Base-by-base conservation (phyloP, 768 basidiomycete genomes). In the Phanerochaete sordida region DNA sequence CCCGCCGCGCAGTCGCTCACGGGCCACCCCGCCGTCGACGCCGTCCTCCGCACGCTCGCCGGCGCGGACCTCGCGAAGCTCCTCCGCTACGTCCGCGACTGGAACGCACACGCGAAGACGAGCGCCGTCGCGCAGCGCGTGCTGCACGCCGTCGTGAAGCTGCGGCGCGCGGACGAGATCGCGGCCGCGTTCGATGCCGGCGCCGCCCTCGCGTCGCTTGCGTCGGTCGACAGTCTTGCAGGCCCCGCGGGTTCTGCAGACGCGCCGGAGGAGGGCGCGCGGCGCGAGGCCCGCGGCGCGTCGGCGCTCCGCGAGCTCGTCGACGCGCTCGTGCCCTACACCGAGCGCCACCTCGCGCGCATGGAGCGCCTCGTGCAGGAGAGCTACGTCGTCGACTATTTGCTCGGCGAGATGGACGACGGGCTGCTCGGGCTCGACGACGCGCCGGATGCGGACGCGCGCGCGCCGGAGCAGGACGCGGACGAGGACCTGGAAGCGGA, bases 41-140 rank as follows among this genome's bases (percentile, higher is more conserved):
- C 86, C 64, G 90, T 97, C 47, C 78, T 99, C 64, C 81, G 83
- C 57, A 85, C 84, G 0, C 81, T 99, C 13, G 74, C 81, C 0
- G 79, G 83, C 3, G 71, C 84, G 15, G 95, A 98, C 64, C 83
- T 98, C 27, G 87, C 86, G 6, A 86, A 86, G 58, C 80, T 99
- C 35, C 77, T 98, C 56, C 82, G 83, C 19, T 95, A 91, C 72
- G 81, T 93, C 46, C 82, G 91, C 48, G 87, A 90, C 65, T 99
- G 97, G 97, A 99, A 98, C 73, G 86, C 95, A n/a, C 88, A 87
- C 62, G 90, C 91, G n/a, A 87, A 87, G 69, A 94, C 91, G 23
- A 90, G 90, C 62, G 79, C 76, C 19, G 81, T 97, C 46, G 96
- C 96, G 7, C 97, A 99, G 75, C 78, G 77, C 31, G 80, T 98